These are phyloP conservation scores for Barnettozyma populi DNA, from an alignment of 805 yeast genomes.

Conservation along the genomic window DNA sequence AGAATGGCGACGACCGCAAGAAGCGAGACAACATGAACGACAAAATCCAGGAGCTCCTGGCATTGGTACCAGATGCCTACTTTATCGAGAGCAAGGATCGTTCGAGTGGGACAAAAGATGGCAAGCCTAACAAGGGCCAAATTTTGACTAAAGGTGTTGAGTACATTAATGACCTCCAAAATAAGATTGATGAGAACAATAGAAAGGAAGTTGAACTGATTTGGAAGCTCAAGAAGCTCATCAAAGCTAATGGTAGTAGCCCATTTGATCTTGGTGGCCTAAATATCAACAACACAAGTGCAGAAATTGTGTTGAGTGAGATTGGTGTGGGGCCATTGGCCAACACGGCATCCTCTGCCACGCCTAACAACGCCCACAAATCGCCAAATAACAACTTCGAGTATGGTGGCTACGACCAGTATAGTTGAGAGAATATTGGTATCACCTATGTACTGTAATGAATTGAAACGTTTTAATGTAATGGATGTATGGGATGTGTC, in stretches of 20 bases:
- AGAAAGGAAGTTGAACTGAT: constrained; percentile 72
- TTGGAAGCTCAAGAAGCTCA: constrained; percentile 50
- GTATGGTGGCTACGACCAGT: constrained; percentile 35
- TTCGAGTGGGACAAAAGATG: constrained; percentile 71
- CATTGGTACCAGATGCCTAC: constrained; percentile 38
- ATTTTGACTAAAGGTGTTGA: constrained; percentile 71
- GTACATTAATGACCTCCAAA: constrained; percentile 61
- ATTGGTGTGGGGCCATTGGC: constrained; percentile 83
- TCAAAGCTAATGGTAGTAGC: constrained; percentile 35
- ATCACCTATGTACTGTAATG: constrained; percentile 1
- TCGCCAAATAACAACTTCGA: constrained; percentile 30
- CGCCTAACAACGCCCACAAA: constrained; percentile 26
- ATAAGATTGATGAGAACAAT: constrained; percentile 70
- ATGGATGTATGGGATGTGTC: not conserved
- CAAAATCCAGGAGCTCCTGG: constrained; percentile 46
- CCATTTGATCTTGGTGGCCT: constrained; percentile 30
- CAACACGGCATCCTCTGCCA: constrained; percentile 19
- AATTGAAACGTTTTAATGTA: constrained; percentile 1
- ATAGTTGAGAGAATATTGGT: constrained; percentile 16
- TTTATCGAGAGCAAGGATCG: constrained; percentile 37
- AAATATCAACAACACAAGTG: constrained; percentile 62
- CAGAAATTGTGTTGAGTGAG: constrained; percentile 67
- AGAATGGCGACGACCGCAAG: constrained; percentile 27
- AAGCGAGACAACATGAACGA: constrained; percentile 55
- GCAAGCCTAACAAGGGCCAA: constrained; percentile 82